Evolutionary conservation across 1,139 yeast genomes (phyloP), one percentile per base, ranked within the genome.

Genomic region (Candida sp.): DNA sequence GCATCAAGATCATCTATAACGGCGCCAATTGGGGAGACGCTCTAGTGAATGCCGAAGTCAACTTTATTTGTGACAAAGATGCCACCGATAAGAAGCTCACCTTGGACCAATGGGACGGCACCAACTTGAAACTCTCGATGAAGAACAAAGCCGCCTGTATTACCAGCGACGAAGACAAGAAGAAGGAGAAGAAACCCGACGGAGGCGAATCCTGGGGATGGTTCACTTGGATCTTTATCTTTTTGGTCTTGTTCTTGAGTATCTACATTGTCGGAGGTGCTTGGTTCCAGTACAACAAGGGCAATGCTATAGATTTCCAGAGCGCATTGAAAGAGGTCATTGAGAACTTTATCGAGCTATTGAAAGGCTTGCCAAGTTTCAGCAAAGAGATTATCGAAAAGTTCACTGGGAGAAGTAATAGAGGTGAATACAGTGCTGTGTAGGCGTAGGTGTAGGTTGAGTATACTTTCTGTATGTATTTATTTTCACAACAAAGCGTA

Each of bases 261-360:
- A 83, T 82, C 49, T 91, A 90, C 65, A 83, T 91, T 38, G 79
- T 88, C 51, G 90, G 88, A 23, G 88, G 90, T 17, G 93, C 96
- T 0, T 91, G 96, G 88, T 80, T 88, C 63, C 90, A 82, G 60
- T 78, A 78, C 58, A 78, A 76, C 57, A 79, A 77, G 59, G 81
- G 84, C 32, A 78, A 81, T 58, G 76, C 81, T 23, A 77, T 78
- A 47, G 82, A 78, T 59, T 77, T 78, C 63, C 79, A 71, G 61
- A 70, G 77, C 28, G 84, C 89, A 2, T 70, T 85, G 49, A 75
- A 83, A 56, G 98, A 93, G 62, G 85, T 92, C 50, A 78, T 89
- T 42, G 96, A 89, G 58, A 83, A 88, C 46, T 75, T 85, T 46
- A 70, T 80, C 42, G 89, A 84, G 52, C 73, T 86, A 41, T 65